These are phyloP conservation scores for Prototheca wickerhamii DNA, from an alignment of 163 green algal genomes.

Conservation along the genomic window DNA sequence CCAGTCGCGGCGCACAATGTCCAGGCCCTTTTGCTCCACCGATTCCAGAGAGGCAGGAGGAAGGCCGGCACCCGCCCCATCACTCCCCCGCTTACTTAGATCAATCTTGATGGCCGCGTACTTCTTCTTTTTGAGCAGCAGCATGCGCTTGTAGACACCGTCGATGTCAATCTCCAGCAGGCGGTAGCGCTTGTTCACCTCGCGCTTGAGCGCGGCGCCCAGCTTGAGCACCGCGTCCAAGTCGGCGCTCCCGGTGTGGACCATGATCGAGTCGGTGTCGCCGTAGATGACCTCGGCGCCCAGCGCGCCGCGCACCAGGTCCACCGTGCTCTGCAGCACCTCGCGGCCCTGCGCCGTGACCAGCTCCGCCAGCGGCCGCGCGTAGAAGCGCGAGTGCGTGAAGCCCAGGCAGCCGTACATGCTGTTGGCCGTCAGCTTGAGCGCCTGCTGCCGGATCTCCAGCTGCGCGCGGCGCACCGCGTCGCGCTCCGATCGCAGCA, in stretches of 20 bases:
- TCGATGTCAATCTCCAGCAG: slow-evolving; percentile 97
- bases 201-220: slow-evolving; percentile 55
- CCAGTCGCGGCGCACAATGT: slow-evolving; percentile 98
- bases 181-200: slow-evolving; percentile 71
- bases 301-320: slow-evolving; percentile 75
- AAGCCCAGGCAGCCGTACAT: slow-evolving; percentile 99
- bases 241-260: slow-evolving; percentile 67
- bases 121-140: slow-evolving; percentile 99
- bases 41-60: too few species aligned
- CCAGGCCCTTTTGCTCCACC: slow-evolving; percentile 91
- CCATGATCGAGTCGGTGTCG: slow-evolving; percentile 98
- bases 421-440: slow-evolving; percentile 98
- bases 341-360: slow-evolving; percentile 83
- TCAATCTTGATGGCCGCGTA: slow-evolving; percentile 93
- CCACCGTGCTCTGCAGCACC: slow-evolving; percentile 91
- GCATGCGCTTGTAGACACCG: slow-evolving; percentile 87
- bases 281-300: slow-evolving; percentile 89
- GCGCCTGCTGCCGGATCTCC: slow-evolving; percentile 84
- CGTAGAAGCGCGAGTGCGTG: slow-evolving; percentile 83
- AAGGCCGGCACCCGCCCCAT: too few species aligned
- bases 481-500: slow-evolving; percentile 67
- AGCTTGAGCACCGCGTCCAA: slow-evolving; percentile 53
- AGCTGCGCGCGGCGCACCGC: slow-evolving; percentile 69
- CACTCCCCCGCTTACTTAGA: too few species aligned
- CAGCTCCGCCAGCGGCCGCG: slow-evolving; percentile 86